Evolutionary conservation across 306 rosid genomes (phyloP).

Genomic region (Coriaria nepalensis): DNA sequence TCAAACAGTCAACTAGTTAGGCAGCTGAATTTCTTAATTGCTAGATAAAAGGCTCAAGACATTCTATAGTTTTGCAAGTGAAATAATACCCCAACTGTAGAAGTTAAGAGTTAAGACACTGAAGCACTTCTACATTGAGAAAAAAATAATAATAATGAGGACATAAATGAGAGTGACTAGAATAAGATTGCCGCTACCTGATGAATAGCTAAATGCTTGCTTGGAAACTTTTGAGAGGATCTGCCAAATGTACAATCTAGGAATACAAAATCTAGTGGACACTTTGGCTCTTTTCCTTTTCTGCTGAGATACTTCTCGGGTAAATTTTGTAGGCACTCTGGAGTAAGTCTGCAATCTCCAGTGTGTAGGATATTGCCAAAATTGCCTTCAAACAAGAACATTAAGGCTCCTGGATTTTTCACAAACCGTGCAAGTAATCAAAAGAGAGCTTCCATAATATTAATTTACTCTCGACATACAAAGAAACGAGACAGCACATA

Average conservation of each 20-base stretch:
- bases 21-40: too few relatives aligned
- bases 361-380: constrained; percentile 66
- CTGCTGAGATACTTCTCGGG: constrained; percentile 52
- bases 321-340: constrained; percentile 45
- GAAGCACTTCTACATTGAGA: too few relatives aligned
- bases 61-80: too few relatives aligned
- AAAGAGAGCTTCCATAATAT: constrained; percentile 18
- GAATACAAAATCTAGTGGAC: constrained; percentile 52
- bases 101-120: too few relatives aligned
- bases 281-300: constrained; percentile 39
- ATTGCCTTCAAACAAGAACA: constrained; percentile 69
- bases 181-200: too few relatives aligned
- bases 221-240: constrained; percentile 39
- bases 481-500: too few relatives aligned
- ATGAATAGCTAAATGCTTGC: constrained; percentile 40
- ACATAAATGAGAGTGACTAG: too few relatives aligned
- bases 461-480: neutral
- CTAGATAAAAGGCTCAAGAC: too few relatives aligned
- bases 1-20: too few relatives aligned
- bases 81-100: too few relatives aligned
- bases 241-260: constrained; percentile 68
- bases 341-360: constrained; percentile 68
- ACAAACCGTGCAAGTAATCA: constrained; percentile 22
- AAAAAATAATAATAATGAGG: too few relatives aligned
- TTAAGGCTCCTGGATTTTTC: constrained; percentile 50